phyloP scores from a whole-genome alignment of 495 filamentous ascomycete genomes.

The Aspergillus coremiiformis region DNA sequence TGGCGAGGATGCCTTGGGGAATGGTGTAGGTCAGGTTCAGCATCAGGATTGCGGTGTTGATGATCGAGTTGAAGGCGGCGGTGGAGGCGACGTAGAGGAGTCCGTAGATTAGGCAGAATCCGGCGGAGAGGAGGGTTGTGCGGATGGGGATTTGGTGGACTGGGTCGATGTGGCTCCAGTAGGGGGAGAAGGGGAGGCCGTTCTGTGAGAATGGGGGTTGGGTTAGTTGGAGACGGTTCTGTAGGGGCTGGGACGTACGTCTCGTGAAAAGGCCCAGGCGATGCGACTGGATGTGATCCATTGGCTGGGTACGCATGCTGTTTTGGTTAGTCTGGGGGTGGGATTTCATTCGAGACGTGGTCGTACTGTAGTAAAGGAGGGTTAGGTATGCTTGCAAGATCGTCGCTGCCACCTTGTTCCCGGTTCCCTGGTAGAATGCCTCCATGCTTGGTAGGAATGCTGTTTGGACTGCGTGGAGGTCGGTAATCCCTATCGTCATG shows the following conservation, averaged over 20 bases:
- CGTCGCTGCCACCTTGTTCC: conserved; percentile 17
- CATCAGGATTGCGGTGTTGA: conserved; percentile 27
- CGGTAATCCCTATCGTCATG: conserved; percentile 20
- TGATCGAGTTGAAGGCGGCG: conserved; percentile 33
- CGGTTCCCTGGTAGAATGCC: conserved; percentile 26
- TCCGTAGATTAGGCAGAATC: conserved; percentile 26
- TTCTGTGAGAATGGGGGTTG: conserved; percentile 3
- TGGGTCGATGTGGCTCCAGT: conserved; percentile 11
- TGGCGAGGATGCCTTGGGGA: conserved; percentile 25
- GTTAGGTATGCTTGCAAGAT: conserved; percentile 23
- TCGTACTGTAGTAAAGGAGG: conserved; percentile 25
- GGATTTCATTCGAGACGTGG: too few relatives aligned
- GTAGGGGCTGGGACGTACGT: conserved; percentile 8
- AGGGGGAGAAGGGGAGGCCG: conserved; percentile 18
- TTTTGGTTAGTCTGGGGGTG: conserved; percentile 5
- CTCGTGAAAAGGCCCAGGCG: conserved; percentile 19
- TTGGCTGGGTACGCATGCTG: conserved; percentile 12
- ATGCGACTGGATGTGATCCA: conserved; percentile 21
- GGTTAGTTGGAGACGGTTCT: neutral
- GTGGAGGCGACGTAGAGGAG: conserved; percentile 31
- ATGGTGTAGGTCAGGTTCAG: conserved; percentile 31
- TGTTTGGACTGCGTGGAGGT: conserved; percentile 23
- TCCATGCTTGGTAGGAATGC: conserved; percentile 23
- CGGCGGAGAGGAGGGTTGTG: conserved; percentile 17
- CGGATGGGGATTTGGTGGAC: conserved; percentile 13